Percentiles rank a stretch among this genome's conserved stretches.
phyloP scores from a whole-genome alignment of 257 asterid genomes.

The Plectranthus barbatus region DNA sequence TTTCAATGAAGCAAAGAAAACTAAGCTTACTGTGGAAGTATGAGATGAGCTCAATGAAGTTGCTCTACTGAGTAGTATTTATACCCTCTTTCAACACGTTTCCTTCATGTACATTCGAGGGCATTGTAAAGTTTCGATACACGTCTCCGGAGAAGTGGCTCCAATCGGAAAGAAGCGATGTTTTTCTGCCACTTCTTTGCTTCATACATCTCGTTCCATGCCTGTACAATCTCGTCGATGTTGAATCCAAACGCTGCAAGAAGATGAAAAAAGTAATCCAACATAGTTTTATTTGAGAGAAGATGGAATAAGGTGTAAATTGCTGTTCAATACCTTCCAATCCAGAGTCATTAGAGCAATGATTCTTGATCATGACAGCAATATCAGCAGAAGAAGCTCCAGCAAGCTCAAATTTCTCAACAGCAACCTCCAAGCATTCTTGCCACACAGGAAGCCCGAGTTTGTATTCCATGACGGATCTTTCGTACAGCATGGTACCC shows the following conservation, averaged over 20 bases:
- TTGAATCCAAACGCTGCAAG: slow-evolving; percentile 76
- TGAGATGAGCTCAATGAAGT: slow-evolving; percentile 21
- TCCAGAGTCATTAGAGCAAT: slow-evolving; percentile 57
- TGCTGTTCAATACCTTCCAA: slow-evolving; percentile 40
- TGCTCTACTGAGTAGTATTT: background rate
- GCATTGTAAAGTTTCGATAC: slow-evolving; percentile 66
- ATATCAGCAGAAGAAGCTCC: slow-evolving; percentile 86
- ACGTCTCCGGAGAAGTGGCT: slow-evolving; percentile 72
- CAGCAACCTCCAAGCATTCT: slow-evolving; percentile 72
- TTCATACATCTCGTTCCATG: slow-evolving; percentile 94
- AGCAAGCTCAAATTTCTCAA: slow-evolving; percentile 77
- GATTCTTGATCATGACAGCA: slow-evolving; percentile 84
- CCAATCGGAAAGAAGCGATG: slow-evolving; percentile 59
- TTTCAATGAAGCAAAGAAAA: too few species aligned
- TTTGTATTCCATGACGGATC: slow-evolving; percentile 84
- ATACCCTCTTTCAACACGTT: slow-evolving; percentile 4
- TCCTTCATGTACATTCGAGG: slow-evolving; percentile 43
- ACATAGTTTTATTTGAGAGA: too few species aligned
- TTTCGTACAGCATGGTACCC: slow-evolving; percentile 86
- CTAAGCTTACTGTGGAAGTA: slow-evolving; percentile 28
- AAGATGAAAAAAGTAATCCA: background rate
- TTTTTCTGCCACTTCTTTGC: slow-evolving; percentile 72
- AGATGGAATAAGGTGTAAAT: too few species aligned
- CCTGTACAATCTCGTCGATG: slow-evolving; percentile 90
- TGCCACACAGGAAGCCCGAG: slow-evolving; percentile 81